Evolutionary conservation across 371 early-diverging fungal genomes (phyloP), one percentile per base, ranked within the genome.

Genomic region (Phascolomyces articulosus): DNA sequence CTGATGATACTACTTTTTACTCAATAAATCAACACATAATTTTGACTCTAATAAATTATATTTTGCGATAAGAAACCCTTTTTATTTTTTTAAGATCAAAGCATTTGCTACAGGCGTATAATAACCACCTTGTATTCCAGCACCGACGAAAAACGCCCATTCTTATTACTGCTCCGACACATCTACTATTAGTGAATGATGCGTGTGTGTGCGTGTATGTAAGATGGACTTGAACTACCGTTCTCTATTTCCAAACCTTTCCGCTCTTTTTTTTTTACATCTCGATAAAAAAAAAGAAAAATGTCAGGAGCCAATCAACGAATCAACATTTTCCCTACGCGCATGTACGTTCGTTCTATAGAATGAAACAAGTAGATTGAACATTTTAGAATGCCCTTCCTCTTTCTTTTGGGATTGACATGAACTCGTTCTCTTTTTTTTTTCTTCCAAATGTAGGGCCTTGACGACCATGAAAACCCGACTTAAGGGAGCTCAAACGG

Each of bases 401-500:
- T 11, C 3, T 41, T 41, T 44, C 18, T 44, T 44, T 44, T 44
- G 38, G 9, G 6, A 38, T 9, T 9, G 38, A 13, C 34, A 58
- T 40, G 11, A 26, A 40, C 11, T 57, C 49, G n/a, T n/a, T n/a
- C n/a, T n/a, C n/a, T 54, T 28, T 54, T 8, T 54, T n/a, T 54
- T 20, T 24, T 11, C 16, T n/a, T 31, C 13, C 16, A 31, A 16
- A 15, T 48, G 20, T 72, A 95, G 95, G 98, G 95, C 96, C 51
- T 78, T 96, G 60, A 94, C 94, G 51, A 88, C 87, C 70, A 96
- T 98, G 90, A 98, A 99, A 87, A 83, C 87, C 29, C 92, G 96
- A 67, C 85, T 98, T 40, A 98, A 98, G 83, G 98, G 98, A 16
- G 99, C 99, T 20, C 95, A 98, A 73, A 99, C 96, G 9, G 99